Base-by-base conservation (phyloP, 108 stramenopile species). In the Nannochloropsis oceanica region DNA sequence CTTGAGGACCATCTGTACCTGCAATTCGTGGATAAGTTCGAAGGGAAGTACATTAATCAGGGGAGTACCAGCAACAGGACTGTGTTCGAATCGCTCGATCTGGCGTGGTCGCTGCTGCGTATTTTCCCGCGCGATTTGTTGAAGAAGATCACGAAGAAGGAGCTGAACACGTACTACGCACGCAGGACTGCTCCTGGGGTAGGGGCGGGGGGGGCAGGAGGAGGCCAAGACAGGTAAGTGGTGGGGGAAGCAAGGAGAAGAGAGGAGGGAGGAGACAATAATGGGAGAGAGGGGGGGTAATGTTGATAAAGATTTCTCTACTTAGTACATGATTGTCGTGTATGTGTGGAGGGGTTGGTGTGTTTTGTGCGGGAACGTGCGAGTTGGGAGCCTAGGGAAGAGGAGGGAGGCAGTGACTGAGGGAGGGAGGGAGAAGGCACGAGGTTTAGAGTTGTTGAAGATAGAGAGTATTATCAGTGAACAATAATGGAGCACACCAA, bases 101-200 rank as follows among this genome's bases (percentile, higher is more conserved):
- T 97, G 84, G 99, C 99, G 44, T 99, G 99, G 99, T 92, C 93
- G 80, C 96, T 99, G 84, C 95, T 99, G 87, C 94, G 99, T 81
- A 94, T 95, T 5, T 98, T 99, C 95, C 97, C 97, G 88, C 96
- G 95, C 93, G 96, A 97, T 84, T 91, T 98, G 87, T 94, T 99
- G 91, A 98, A 97, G 95, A 99, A 99, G 95, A 99, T 99, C 89
- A 96, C 97, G 83, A 96, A 96, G 95, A 96, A 96, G 92, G 94
- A 94, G 87, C 87, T 97, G 84, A 96, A 98, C 89, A 84, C 94
- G 85, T 97, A 92, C 90, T 99, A 98, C 87, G 95, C 96, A 34
- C 94, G 59, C 59, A 73, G 59, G 59, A 73, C 59, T n/a, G 59
- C 59, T n/a, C 22, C 59, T 7, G 59, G 59, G 59, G 59, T n/a